phyloP scores from a whole-genome alignment of 306 rosid genomes.

The Bauhinia variegata region DNA sequence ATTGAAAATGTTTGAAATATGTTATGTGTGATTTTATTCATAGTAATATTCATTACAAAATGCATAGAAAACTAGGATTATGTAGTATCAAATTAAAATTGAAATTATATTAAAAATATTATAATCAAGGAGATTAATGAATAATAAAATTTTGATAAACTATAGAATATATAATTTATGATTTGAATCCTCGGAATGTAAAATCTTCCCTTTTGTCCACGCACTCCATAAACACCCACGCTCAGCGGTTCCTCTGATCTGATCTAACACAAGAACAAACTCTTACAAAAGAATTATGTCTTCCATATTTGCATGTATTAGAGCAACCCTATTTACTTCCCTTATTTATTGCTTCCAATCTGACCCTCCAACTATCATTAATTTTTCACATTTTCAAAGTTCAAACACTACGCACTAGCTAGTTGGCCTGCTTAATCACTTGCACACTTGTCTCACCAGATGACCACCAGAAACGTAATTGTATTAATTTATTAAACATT shows the following conservation, averaged over 20 bases:
- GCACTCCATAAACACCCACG: conserved; percentile 58
- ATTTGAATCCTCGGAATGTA: too few species aligned
- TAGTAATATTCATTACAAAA: too few species aligned
- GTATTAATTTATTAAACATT: too few species aligned
- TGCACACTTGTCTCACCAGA: not conserved
- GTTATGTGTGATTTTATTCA: too few species aligned
- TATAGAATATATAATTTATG: too few species aligned
- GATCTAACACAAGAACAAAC: conserved; percentile 49
- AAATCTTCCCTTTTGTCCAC: conserved; percentile 83
- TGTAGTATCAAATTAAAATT: too few species aligned
- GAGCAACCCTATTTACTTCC: conserved; percentile 42
- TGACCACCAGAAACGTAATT: too few species aligned
- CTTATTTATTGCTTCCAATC: conserved; percentile 59
- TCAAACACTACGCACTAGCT: conserved; percentile 46
- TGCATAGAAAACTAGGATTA: too few species aligned
- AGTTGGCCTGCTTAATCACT: conserved; percentile 48
- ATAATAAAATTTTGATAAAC: too few species aligned
- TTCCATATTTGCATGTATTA: conserved; percentile 46
- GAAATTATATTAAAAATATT: too few species aligned
- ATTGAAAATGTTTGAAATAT: too few species aligned
- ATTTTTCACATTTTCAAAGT: conserved; percentile 43
- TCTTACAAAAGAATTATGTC: conserved; percentile 52
- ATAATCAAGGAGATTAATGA: too few species aligned
- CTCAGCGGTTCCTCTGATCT: conserved; percentile 31
- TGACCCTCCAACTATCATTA: conserved; percentile 53